Conservation (phyloP, 371 early-diverging fungal species). For the Mucor piriformis region DNA sequence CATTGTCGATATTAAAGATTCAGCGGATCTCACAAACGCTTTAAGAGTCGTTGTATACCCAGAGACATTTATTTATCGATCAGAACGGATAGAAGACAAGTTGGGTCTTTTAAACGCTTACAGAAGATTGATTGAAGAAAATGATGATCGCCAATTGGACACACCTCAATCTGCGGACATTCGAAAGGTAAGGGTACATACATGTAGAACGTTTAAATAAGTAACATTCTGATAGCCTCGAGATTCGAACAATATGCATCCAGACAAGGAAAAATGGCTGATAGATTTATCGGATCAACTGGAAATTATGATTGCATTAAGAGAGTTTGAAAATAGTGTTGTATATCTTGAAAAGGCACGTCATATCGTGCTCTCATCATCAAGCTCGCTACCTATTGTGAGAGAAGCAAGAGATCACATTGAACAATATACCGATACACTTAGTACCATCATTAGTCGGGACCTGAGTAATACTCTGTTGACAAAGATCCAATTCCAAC, state of each 20-base stretch:
- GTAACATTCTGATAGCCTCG: slow-evolving; percentile 13
- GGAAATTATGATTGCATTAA: slow-evolving; percentile 86
- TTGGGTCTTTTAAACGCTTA: slow-evolving; percentile 67
- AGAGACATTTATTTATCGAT: slow-evolving; percentile 74
- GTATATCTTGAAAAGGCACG: slow-evolving; percentile 66
- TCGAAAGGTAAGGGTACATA: slow-evolving; percentile 6
- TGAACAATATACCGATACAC: slow-evolving; percentile 64
- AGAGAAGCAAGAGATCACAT: slow-evolving; percentile 57
- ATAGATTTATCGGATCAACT: slow-evolving; percentile 80
- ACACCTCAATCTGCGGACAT: slow-evolving; percentile 21
- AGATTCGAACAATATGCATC: slow-evolving; percentile 15
- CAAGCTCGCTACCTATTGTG: slow-evolving; percentile 50
- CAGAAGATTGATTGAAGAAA: slow-evolving; percentile 68
- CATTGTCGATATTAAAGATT: slow-evolving; percentile 81
- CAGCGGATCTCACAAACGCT: slow-evolving; percentile 56
- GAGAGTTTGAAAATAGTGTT: slow-evolving; percentile 86
- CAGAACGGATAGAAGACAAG: slow-evolving; percentile 77
- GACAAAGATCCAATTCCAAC: slow-evolving; percentile 78
- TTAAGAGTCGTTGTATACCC: slow-evolving; percentile 77
- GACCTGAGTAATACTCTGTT: slow-evolving; percentile 82
- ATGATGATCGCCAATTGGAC: slow-evolving; percentile 54
- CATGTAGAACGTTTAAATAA: too few species aligned
- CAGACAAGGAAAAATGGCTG: slow-evolving; percentile 66
- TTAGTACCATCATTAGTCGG: slow-evolving; percentile 67
- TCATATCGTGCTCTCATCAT: slow-evolving; percentile 33